These are phyloP conservation scores for Begonia masoniana DNA, from an alignment of 306 rosid species.

Conservation along the genomic window DNA sequence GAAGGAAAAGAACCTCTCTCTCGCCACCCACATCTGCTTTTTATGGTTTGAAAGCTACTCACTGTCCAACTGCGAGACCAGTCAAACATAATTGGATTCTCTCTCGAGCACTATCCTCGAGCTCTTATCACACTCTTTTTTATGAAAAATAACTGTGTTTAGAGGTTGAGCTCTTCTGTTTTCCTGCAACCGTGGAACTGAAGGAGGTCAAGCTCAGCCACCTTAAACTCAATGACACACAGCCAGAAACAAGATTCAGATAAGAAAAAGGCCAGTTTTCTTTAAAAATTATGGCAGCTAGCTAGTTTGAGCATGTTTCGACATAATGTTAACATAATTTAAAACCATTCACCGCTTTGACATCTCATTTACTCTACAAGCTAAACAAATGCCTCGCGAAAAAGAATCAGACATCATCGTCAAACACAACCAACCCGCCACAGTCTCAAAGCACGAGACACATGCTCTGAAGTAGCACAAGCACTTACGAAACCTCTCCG, in stretches of 20 bases:
- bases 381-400: not conserved
- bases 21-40: not conserved
- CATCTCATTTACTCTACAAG: not conserved
- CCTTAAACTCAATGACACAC: no score
- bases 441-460: not conserved
- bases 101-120: not conserved
- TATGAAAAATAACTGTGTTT: no score
- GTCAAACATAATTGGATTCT: slow-evolving; percentile 37
- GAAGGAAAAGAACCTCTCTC: not conserved
- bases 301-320: no score
- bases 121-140: no score
- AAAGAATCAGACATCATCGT: not conserved
- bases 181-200: no score
- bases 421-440: no score
- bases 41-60: not conserved
- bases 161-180: fast-evolving
- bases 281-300: no score
- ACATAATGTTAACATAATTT: not conserved
- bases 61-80: slow-evolving; percentile 10
- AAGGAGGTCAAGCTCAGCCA: no score
- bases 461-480: not conserved
- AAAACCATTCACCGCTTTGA: not conserved
- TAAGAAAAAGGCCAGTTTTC: no score
- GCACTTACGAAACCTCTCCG: not conserved
- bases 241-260: no score